Conservation (phyloP, 2,329 filamentous ascomycete genomes). For the Curvularia sp. region DNA sequence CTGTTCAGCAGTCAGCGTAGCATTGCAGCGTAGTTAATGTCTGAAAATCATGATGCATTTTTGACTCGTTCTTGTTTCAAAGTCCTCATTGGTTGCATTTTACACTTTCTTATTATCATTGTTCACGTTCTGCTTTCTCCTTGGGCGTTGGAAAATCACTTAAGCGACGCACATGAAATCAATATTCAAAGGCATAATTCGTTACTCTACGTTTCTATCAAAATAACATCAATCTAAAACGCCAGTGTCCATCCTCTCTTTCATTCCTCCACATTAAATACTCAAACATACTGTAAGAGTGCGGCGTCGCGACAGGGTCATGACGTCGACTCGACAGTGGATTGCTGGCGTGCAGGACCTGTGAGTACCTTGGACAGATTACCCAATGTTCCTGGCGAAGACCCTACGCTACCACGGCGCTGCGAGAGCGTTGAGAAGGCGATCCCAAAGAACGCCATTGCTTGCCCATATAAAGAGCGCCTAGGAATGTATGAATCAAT, state of each 20-base stretch:
- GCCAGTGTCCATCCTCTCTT: background rate
- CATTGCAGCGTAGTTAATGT: background rate
- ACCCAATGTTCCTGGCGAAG: too few species aligned
- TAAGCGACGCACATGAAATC: background rate
- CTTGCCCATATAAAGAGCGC: too few species aligned
- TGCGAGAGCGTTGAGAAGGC: too few species aligned
- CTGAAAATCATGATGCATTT: background rate
- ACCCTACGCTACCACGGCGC: too few species aligned
- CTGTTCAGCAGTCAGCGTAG: slow-evolving; percentile 2
- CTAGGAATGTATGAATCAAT: too few species aligned
- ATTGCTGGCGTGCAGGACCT: too few species aligned
- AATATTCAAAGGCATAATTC: background rate
- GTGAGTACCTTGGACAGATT: too few species aligned
- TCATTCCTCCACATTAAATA: background rate
- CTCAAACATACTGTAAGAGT: too few species aligned
- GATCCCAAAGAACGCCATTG: too few species aligned
- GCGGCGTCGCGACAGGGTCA: too few species aligned
- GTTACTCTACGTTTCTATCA: background rate
- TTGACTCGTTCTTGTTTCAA: background rate
- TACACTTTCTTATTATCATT: too few species aligned
- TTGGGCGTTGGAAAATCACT: background rate
- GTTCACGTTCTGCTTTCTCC: background rate
- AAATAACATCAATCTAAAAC: background rate
- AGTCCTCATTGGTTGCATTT: background rate
- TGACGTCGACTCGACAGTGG: too few species aligned